These are phyloP conservation scores for Mycena vulgaris DNA, from an alignment of 768 basidiomycete genomes.

Conservation along the genomic window DNA sequence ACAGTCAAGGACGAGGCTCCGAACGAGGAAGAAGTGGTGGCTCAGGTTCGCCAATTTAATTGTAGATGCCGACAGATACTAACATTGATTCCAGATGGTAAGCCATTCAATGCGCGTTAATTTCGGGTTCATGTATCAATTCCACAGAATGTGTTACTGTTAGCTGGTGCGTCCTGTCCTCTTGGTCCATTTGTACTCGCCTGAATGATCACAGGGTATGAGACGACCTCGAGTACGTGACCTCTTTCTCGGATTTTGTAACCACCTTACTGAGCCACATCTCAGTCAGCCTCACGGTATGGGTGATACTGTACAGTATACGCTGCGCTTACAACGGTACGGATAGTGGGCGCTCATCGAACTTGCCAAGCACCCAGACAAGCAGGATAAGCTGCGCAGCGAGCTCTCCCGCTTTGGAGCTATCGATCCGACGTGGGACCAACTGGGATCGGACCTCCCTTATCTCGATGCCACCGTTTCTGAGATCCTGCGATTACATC, in stretches of 20 bases:
- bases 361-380: slow-evolving; percentile 47
- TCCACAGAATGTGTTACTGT: slow-evolving; percentile 52
- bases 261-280: background rate
- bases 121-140: too few species aligned
- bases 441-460: slow-evolving; percentile 40
- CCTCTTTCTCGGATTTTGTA: background rate
- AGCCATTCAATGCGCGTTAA: background rate
- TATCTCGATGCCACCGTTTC: slow-evolving; percentile 58
- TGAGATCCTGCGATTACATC: slow-evolving; percentile 56
- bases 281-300: slow-evolving; percentile 56
- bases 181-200: too few species aligned
- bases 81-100: slow-evolving; percentile 26
- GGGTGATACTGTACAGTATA: too few species aligned
- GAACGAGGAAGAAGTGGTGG: slow-evolving; percentile 59
- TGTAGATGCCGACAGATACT: background rate
- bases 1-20: slow-evolving; percentile 55
- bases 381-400: slow-evolving; percentile 49
- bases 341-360: slow-evolving; percentile 54
- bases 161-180: slow-evolving; percentile 44
- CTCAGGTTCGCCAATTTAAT: slow-evolving; percentile 46
- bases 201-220: slow-evolving; percentile 53
- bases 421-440: slow-evolving; percentile 14
- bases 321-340: too few species aligned
- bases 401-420: slow-evolving; percentile 41
- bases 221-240: slow-evolving; percentile 65